Evolutionary conservation across 163 green algal species (phyloP), one percentile per base, ranked within the genome.

Genomic region (Prototheca wickerhamii): DNA sequence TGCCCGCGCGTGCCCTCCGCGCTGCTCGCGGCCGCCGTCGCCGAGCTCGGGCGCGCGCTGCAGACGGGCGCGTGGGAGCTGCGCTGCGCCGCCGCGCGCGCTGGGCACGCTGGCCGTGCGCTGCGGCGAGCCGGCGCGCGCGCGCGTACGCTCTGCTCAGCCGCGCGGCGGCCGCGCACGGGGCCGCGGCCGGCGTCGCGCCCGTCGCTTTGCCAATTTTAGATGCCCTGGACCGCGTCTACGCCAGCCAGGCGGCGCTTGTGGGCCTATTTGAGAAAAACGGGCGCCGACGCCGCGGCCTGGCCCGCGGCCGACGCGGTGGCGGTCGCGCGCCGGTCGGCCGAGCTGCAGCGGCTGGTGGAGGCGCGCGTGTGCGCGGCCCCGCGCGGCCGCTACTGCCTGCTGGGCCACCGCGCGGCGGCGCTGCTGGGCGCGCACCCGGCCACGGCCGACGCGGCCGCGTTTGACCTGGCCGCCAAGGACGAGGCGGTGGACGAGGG

Each of bases 61-160:
- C 57, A 70, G 7, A 72, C 68, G 20, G 63, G 49, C 18, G 35
- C 25, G 18, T 69, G 60, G 67, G 52, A 68, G 58, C 32, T 74
- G 32, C 58, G 67, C 12, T 21, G 26, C 43, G 68, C 73, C 33
- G 50, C 69, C 4, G 70, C 78, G 84, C 63, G 77, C 82, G 1
- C 62, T 92, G n/a, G 74, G 71, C 33, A 90, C 87, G 64, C 71
- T 95, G 15, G 86, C 82, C 0, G 80, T 95, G 18, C 72, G 86
- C 1, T 88, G 76, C 1, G 78, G 82, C 4, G 88, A 95, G 73
- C 88, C 88, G 1, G 92, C 85, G 72, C 71, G 87, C 21, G 78
- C 92, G 90, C 61, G 85, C 76, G 71, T 91, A 91, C 74, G 60
- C 35, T 46, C 69, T 89, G 28, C 79, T 91, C 51, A 46, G 61